phyloP scores from a whole-genome alignment of 2,329 filamentous ascomycete genomes.

The Exophiala alcalophila region DNA sequence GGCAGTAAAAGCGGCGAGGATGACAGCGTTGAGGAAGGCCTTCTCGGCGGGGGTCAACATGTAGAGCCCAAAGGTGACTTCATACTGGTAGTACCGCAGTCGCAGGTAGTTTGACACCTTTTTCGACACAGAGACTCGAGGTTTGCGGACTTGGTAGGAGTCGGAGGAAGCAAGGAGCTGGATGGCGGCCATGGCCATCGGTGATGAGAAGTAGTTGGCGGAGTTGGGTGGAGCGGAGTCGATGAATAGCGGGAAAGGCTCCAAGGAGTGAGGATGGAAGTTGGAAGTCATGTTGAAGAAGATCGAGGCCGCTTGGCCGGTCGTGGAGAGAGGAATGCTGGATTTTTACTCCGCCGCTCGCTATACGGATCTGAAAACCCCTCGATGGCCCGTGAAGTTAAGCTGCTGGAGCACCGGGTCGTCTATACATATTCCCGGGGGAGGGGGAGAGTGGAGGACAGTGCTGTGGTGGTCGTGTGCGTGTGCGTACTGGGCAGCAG shows the following conservation, averaged over 20 bases:
- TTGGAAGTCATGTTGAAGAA: conserved; percentile 8
- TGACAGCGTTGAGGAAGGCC: conserved; percentile 82
- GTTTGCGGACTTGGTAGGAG: conserved; percentile 12
- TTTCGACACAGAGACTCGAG: conserved; percentile 17
- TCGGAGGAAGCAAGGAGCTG: conserved; percentile 24
- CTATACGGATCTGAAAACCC: no score
- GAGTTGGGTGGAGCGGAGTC: conserved; percentile 27
- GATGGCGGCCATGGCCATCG: conserved; percentile 29
- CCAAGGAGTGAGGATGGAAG: conserved; percentile 21
- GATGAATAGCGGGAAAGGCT: conserved; percentile 31
- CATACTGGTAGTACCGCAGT: conserved; percentile 95
- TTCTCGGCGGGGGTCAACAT: conserved; percentile 96
- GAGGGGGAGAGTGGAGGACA: no score
- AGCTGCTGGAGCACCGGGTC: no score
- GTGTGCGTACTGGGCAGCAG: no score
- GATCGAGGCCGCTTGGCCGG: neutral
- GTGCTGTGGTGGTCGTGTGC: no score
- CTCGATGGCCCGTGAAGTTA: no score
- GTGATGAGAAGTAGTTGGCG: conserved; percentile 30
- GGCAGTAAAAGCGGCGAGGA: conserved; percentile 18
- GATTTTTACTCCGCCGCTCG: conserved; percentile 4
- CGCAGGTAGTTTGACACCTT: conserved; percentile 52
- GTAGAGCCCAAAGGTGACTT: conserved; percentile 96
- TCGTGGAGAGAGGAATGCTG: neutral
- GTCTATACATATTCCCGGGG: no score